A percentile compares a stretch with the other conserved stretches of the same genome.
Conservation (phyloP, 2,329 filamentous ascomycete genomes). For the Mariannaea elegans region DNA sequence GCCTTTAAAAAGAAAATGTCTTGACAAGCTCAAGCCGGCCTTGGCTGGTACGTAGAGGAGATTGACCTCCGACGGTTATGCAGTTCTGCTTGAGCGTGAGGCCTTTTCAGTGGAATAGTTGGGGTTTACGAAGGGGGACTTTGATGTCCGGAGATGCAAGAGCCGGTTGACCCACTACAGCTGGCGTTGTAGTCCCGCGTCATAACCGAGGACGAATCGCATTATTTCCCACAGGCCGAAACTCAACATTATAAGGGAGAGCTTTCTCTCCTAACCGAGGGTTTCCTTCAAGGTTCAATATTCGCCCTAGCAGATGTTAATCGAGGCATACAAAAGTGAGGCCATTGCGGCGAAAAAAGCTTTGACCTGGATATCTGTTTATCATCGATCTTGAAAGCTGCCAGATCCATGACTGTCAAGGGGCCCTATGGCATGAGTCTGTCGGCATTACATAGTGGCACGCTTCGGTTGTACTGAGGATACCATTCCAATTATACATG, state of each 20-base stretch:
- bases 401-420: too few species aligned
- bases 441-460: too few species aligned
- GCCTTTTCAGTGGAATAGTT: constrained; percentile 16
- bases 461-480: too few species aligned
- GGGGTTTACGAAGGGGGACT: constrained; percentile 11
- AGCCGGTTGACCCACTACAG: constrained; percentile 12
- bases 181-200: constrained; percentile 2
- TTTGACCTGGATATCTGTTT: background rate
- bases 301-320: background rate
- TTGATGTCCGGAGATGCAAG: constrained; percentile 14
- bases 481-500: too few species aligned
- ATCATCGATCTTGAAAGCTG: too few species aligned
- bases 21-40: constrained; percentile 3
- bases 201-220: constrained; percentile 19
- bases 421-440: too few species aligned
- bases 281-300: background rate
- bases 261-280: constrained; percentile 4
- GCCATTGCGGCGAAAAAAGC: background rate
- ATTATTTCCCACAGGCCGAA: constrained; percentile 4
- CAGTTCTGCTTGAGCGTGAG: constrained; percentile 10
- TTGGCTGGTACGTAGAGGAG: constrained; percentile 25
- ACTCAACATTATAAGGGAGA: constrained; percentile 1
- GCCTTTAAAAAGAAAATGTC: constrained; percentile 23
- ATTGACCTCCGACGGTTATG: constrained; percentile 33
- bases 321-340: background rate